Evolutionary conservation across 2,329 filamentous ascomycete species (phyloP), one percentile per base, ranked within the genome.

Genomic region (Trichoderma arundinaceum): DNA sequence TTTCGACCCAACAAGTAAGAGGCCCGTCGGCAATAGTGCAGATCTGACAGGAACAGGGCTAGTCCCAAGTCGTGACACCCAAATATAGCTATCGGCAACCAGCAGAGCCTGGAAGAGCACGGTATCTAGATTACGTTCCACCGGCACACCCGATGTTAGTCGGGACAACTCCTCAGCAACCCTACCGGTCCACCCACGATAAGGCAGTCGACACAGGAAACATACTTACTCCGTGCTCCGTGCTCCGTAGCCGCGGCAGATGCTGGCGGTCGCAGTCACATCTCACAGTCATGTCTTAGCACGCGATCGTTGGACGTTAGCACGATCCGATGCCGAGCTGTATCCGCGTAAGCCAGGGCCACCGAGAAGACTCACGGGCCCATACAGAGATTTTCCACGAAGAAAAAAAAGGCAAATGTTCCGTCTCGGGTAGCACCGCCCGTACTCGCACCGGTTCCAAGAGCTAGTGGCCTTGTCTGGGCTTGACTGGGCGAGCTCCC

Each of bases 11-110:
- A 22, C 28, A 38, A 54, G 49, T 33, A 54, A 62, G 49, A 54
- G 49, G 49, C 59, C 46, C 28, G 59, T 46, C 59, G 48, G 49
- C 49, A 63, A 43, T 44, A 44, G 59, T 53, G 59, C 59, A 63
- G 59, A 54, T 63, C 59, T 63, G 59, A 63, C 59, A 63, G 59
- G 59, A 63, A 63, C 59, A 63, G 59, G 59, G 59, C 49, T 63
- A 63, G 59, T 39, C 8, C 17, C 41, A 8, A 22, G 43, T 22
- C 19, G 41, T 39, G 12, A 12, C 9, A 48, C 10, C 59, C 59
- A 63, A 54, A 63, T 44, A 53, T 54, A 54, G 59, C 43, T 53
- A 17, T 38, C 59, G 59, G 59, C 17, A 53, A 19, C 49, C 28
- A 22, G 38, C 28, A 54, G n/a, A 44, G 22, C 22, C 22, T 28